These are phyloP conservation scores for Ilyonectria mors-panacis DNA, from an alignment of 2,329 filamentous ascomycete species.

Conservation along the genomic window DNA sequence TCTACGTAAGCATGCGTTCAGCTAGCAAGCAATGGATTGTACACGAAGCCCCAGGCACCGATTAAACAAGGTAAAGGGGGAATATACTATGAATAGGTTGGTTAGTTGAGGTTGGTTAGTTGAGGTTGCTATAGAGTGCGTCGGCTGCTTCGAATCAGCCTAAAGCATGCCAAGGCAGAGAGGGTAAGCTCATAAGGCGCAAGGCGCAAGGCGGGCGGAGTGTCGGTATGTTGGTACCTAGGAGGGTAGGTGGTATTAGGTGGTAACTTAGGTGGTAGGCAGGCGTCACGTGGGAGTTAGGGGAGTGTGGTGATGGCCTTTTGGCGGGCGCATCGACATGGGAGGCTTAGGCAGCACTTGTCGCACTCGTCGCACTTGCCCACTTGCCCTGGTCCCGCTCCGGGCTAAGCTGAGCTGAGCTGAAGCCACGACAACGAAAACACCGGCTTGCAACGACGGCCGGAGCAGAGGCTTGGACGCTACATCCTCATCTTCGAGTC, in stretches of 20 bases:
- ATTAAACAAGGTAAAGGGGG: no score
- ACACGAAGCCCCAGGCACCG: no score
- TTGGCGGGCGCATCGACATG: conserved; percentile 29
- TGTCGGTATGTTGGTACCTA: not conserved
- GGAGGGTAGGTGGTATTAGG: not conserved
- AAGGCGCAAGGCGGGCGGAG: conserved; percentile 9
- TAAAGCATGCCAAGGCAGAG: conserved; percentile 6
- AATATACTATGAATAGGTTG: no score
- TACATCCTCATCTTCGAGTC: conserved; percentile 5
- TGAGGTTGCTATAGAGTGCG: no score
- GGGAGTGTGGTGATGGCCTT: conserved; percentile 14
- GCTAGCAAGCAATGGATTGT: not conserved
- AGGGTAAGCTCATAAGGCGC: not conserved
- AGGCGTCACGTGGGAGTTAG: conserved; percentile 31
- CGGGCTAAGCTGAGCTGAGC: conserved; percentile 33
- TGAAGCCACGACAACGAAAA: conserved; percentile 34
- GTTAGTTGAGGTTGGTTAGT: no score
- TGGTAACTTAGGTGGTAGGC: not conserved
- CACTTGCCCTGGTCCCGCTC: conserved; percentile 34
- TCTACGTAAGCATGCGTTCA: not conserved
- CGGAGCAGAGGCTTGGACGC: not conserved
- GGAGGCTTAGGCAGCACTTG: conserved; percentile 48
- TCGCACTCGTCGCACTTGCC: conserved; percentile 31
- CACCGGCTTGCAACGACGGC: conserved; percentile 9
- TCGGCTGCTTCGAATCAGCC: not conserved